Base-by-base conservation (phyloP, 371 early-diverging fungal genomes). In the Syncephalastrum sp. region DNA sequence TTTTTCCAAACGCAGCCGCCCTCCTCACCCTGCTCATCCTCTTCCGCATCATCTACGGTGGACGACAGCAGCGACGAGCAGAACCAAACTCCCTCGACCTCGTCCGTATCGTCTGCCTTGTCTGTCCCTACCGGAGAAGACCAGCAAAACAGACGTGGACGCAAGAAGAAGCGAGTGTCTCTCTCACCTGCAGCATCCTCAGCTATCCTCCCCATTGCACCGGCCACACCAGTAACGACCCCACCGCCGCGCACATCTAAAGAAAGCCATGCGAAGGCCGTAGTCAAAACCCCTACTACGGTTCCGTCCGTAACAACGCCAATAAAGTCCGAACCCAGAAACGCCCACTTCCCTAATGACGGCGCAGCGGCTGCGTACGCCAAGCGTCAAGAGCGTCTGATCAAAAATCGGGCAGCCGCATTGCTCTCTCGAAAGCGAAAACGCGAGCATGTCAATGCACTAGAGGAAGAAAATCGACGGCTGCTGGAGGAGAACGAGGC, bases 371-470 rank as follows among this genome's bases (percentile, higher is more conserved):
- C 56, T 47, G 61, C 53, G 14, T 48, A 60, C 6, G 66, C 72
- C 5, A 95, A 93, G 69, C 79, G 90, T 23, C 91, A 93, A 60
- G 92, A 92, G 65, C 81, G 95, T 19, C 64, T 93, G 64, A 91
- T 93, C 54, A 93, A 92, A 72, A 95, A 95, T 70, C 82, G 95
- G 17, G 94, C 92, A 6, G 92, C 93, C 0, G 95, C 95, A 2
- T 72, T 92, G 42, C 73, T 90, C 57, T 92, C 92, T n/a, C 83
- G 95, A 42, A 92, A 92, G 72, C 86, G 93, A 52, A 91, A 92
- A 70, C 85, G 93, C 21, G 93, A 95, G 51, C 92, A 93, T 51
- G 64, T 92, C 54, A 79, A 70, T 24, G 71, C 81, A 13, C 78
- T 95, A 1, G 95, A 95, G 64, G 70, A 77, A 4, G 81, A 85